Evolutionary conservation across 345 rosid species (phyloP).

Genomic region (Tarenaya hassleriana): DNA sequence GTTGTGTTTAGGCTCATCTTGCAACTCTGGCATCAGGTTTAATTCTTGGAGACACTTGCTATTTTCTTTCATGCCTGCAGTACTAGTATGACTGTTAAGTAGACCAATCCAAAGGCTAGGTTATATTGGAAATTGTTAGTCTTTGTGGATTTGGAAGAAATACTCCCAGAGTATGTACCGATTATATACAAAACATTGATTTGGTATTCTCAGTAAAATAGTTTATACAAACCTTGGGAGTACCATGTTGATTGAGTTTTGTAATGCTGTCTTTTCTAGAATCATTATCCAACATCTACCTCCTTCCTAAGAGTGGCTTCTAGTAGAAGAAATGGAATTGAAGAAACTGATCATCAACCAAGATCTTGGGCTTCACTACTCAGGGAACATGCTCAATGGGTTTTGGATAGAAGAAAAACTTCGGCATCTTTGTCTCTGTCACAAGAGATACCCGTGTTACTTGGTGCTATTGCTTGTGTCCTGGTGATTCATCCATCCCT

Average conservation of each 20-base stretch:
- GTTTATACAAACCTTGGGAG: neutral
- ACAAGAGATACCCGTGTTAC: slow-evolving; percentile 51
- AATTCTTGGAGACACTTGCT: slow-evolving; percentile 23
- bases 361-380: slow-evolving; percentile 61
- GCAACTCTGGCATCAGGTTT: slow-evolving; percentile 81
- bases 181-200: neutral
- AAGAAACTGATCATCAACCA: slow-evolving; percentile 31
- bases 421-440: slow-evolving; percentile 35
- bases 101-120: slow-evolving; percentile 6
- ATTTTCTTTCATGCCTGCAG: slow-evolving; percentile 22
- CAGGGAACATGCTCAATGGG: slow-evolving; percentile 43
- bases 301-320: slow-evolving; percentile 50
- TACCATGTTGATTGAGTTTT: slow-evolving; percentile 11
- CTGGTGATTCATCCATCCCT: slow-evolving; percentile 62
- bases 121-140: neutral
- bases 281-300: slow-evolving; percentile 33
- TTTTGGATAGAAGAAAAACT: slow-evolving; percentile 46
- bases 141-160: slow-evolving; percentile 15
- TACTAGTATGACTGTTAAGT: slow-evolving; percentile 8
- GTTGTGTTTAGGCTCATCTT: slow-evolving; percentile 60
- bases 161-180: too few species aligned
- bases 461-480: slow-evolving; percentile 59
- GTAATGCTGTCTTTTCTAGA: slow-evolving; percentile 40
- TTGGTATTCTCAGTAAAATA: slow-evolving; percentile 1
- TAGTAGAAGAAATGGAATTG: slow-evolving; percentile 26